Percentiles rank a stretch among this genome's conserved stretches.
phyloP scores from a whole-genome alignment of 495 filamentous ascomycete species.

The Letharia lupina region DNA sequence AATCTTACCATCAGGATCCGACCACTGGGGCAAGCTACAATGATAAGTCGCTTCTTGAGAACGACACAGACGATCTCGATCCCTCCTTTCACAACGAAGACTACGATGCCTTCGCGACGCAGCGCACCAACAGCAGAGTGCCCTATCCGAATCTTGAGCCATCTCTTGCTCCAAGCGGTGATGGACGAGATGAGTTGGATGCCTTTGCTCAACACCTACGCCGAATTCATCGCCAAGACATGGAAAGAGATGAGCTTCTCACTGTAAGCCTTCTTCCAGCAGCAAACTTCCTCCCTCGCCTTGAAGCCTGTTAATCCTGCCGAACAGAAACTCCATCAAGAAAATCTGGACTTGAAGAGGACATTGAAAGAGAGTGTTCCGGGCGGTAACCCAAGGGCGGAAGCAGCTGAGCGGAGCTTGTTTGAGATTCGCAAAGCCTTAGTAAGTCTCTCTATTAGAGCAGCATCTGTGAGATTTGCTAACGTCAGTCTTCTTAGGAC shows the following conservation, averaged over 20 bases:
- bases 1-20: background rate
- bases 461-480: background rate
- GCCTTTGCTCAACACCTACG: background rate
- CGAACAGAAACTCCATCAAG: background rate
- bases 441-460: background rate
- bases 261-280: background rate
- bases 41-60: background rate
- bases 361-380: background rate
- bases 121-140: background rate
- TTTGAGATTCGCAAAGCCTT: slow-evolving; percentile 1
- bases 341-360: background rate
- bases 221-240: background rate
- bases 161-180: background rate
- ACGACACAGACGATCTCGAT: background rate
- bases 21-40: background rate
- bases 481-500: slow-evolving; percentile 27
- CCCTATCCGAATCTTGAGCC: too few species aligned
- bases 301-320: background rate
- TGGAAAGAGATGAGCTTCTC: slow-evolving; percentile 3
- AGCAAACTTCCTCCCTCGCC: too few species aligned
- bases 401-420: slow-evolving; percentile 7
- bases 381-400: background rate
- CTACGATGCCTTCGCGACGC: background rate
- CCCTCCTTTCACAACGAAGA: background rate
- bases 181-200: background rate